Conservation (phyloP, 2,329 filamentous ascomycete genomes). For the Sarocladium brachiariae region DNA sequence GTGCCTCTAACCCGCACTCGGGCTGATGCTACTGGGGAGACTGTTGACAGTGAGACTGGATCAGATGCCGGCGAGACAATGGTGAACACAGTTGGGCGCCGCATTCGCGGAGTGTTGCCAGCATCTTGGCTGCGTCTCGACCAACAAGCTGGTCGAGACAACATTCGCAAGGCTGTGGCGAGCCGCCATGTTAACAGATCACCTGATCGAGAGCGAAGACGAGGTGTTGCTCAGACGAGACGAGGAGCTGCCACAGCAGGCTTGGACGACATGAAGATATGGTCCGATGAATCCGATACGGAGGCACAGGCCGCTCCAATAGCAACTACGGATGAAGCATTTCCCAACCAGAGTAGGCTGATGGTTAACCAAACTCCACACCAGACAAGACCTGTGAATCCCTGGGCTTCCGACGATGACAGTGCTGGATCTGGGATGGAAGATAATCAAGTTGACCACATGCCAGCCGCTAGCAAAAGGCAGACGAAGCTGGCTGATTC, state of each 20-base stretch:
- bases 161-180: conserved; percentile 21
- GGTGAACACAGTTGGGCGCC: conserved; percentile 32
- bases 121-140: conserved; percentile 62
- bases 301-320: conserved; percentile 16
- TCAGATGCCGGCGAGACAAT: conserved; percentile 35
- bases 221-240: conserved; percentile 40
- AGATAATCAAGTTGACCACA: conserved; percentile 44
- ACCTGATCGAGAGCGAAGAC: conserved; percentile 32
- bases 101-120: conserved; percentile 55
- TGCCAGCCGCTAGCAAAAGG: conserved; percentile 39
- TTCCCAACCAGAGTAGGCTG: conserved; percentile 22
- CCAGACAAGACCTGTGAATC: conserved; percentile 6
- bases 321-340: conserved; percentile 17
- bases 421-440: conserved; percentile 33
- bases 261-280: conserved; percentile 20
- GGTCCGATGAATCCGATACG: conserved; percentile 42
- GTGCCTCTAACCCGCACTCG: too few species aligned
- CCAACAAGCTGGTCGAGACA: conserved; percentile 32
- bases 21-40: background rate
- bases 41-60: background rate
- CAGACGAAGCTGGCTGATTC: conserved; percentile 23
- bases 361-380: conserved; percentile 12
- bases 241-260: conserved; percentile 27
- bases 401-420: conserved; percentile 21
- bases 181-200: conserved; percentile 25